Evolutionary conservation across 257 asterid genomes (phyloP), one percentile per base, ranked within the genome.

Genomic region (Nicotiana otophora): DNA sequence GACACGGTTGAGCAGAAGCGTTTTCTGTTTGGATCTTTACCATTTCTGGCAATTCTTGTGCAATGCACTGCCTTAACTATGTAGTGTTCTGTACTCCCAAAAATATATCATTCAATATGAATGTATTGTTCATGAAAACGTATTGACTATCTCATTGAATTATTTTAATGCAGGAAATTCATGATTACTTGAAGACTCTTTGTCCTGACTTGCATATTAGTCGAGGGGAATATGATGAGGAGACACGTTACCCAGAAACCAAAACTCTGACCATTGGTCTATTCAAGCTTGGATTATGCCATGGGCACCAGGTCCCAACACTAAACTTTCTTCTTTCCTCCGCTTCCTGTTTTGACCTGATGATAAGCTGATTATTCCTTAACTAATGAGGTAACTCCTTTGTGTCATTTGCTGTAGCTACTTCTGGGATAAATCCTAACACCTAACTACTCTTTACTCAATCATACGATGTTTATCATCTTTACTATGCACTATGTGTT

Each of bases 221-320:
- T 82, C 92, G 96, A 51, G 98, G 99, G 46, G 99, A 95, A 83
- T 95, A 92, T 82, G 99, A 95, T 51, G 99, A 92, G 91, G 97
- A 94, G 31, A 60, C 94, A 10, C 95, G 94, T 74, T 92, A 95
- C 82, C 99, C 98, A 1, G 98, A 94, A 81, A 95, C 97, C 48
- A 95, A 95, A 86, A 92, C 93, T 23, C 82, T 95, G 55, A 95
- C 95, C n/a, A 92, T 95, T 70, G 98, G 99, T 30, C 99, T 94
- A 88, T 95, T 95, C 84, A 95, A 95, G 92, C 93, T 95, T 19
- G 99, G 97, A 48, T 88, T 95, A 39, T 95, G 99, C 91, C 98
- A 95, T 88, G 99, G 99, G 64, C 98, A 95, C 87, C 99, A 93
- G 98, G 99, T 96, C 55, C 3, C 76, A 5, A 80, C 85, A 33